These are phyloP conservation scores for Xylaria curta DNA, from an alignment of 495 filamentous ascomycete species.

Conservation along the genomic window DNA sequence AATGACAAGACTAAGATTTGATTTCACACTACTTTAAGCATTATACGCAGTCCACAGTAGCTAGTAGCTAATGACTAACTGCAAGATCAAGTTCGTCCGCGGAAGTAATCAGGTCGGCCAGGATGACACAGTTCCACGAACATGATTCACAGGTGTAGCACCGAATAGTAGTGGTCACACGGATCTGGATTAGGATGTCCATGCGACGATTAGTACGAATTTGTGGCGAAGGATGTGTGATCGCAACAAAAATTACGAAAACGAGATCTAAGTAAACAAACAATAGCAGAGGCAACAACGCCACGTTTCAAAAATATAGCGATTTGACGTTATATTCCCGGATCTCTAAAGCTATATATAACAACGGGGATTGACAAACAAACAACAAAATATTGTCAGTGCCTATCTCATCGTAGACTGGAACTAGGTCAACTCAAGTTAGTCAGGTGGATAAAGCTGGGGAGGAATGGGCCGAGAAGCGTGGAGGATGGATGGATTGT, in stretches of 20 bases:
- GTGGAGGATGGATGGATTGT: not conserved
- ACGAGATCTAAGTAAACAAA: not conserved
- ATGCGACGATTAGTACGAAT: not conserved
- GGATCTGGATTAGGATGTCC: not conserved
- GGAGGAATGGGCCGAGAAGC: conserved; percentile 12
- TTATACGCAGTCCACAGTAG: not conserved
- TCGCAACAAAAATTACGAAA: not conserved
- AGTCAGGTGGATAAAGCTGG: conserved; percentile 18
- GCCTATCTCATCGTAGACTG: not conserved
- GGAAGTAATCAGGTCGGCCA: not conserved
- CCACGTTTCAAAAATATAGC: not conserved
- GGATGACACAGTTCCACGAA: not conserved
- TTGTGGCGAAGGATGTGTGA: not conserved
- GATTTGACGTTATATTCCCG: conserved; percentile 5
- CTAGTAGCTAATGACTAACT: not conserved
- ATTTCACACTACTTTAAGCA: conserved; percentile 14
- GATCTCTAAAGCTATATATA: conserved; percentile 10
- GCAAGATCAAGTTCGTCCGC: not conserved
- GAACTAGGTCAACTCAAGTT: conserved; percentile 15
- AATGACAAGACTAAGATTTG: conserved; percentile 16
- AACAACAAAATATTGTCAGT: not conserved
- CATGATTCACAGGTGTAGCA: not conserved
- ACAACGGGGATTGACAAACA: conserved; percentile 8
- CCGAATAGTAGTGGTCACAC: not conserved
- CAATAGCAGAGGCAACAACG: not conserved